Evolutionary conservation across 768 basidiomycete genomes (phyloP).

Genomic region (Phaffia tasmanica): DNA sequence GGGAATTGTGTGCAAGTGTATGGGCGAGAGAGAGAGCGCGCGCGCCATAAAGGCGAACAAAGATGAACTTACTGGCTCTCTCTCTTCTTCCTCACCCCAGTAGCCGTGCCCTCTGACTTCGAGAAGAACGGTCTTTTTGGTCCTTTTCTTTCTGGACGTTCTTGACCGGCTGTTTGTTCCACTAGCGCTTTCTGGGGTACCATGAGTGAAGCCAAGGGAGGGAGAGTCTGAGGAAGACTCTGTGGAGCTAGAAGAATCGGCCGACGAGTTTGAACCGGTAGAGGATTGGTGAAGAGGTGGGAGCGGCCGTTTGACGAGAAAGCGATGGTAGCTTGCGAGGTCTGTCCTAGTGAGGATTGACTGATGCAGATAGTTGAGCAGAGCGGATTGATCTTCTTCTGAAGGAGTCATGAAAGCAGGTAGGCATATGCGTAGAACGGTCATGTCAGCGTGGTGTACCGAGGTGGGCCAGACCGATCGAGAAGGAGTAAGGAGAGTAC

Average conservation of each 20-base stretch:
- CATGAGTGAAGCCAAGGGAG: not conserved
- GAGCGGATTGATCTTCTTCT: slow-evolving; percentile 28
- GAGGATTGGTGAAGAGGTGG: not conserved
- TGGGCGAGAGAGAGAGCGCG: slow-evolving; percentile 3
- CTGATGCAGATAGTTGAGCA: slow-evolving; percentile 43
- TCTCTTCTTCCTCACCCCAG: slow-evolving; percentile 25
- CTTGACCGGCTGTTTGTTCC: slow-evolving; percentile 32
- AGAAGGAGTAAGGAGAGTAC: slow-evolving; percentile 28
- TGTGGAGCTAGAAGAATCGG: not conserved
- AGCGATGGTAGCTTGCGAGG: slow-evolving; percentile 51
- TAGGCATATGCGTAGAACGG: not conserved
- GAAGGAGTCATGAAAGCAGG: slow-evolving; percentile 41
- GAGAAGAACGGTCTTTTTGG: slow-evolving; percentile 3
- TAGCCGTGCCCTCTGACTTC: slow-evolving; percentile 26
- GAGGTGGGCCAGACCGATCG: not conserved
- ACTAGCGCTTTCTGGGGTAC: not conserved
- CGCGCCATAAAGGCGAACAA: not conserved
- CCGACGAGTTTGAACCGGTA: not conserved
- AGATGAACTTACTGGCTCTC: slow-evolving; percentile 11
- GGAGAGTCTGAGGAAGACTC: not conserved
- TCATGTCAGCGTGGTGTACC: too few species aligned
- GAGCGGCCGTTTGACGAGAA: slow-evolving; percentile 37
- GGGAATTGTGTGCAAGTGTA: not conserved
- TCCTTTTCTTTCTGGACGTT: not conserved
- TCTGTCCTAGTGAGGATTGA: slow-evolving; percentile 41